A percentile compares a stretch with the other conserved stretches of the same genome.
These are phyloP conservation scores for Pulicaria dysenterica DNA, from an alignment of 129 eudicot genomes.

Conservation along the genomic window DNA sequence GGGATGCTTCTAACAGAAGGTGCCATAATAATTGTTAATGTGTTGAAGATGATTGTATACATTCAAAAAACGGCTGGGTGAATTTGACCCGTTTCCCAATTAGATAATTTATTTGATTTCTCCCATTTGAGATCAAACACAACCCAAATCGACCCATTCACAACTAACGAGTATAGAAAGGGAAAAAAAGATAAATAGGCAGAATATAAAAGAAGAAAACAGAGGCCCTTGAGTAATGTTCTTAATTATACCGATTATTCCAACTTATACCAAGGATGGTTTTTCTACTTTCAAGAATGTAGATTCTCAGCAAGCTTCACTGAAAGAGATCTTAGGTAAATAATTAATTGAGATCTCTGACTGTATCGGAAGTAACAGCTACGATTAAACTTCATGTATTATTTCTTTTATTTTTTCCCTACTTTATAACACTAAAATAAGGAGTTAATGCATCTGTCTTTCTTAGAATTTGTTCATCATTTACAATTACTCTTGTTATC, in stretches of 20 bases:
- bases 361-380: neutral
- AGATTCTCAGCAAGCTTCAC: neutral
- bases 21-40: neutral
- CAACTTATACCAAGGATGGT: neutral
- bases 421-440: neutral
- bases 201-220: too few relatives aligned
- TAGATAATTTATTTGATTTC: too few relatives aligned
- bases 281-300: neutral
- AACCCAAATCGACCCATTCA: too few relatives aligned
- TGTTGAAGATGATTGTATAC: too few relatives aligned
- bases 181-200: too few relatives aligned
- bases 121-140: too few relatives aligned
- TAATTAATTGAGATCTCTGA: neutral
- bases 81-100: too few relatives aligned
- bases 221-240: neutral
- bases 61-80: too few relatives aligned
- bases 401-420: neutral
- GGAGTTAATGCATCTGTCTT: neutral
- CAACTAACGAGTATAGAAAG: too few relatives aligned
- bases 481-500: neutral
- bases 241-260: neutral
- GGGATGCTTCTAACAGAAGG: neutral
- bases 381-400: neutral
- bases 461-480: neutral
- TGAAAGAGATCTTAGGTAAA: neutral